Base-by-base conservation (phyloP, 371 early-diverging fungal species). In the Coemansia sp. region DNA sequence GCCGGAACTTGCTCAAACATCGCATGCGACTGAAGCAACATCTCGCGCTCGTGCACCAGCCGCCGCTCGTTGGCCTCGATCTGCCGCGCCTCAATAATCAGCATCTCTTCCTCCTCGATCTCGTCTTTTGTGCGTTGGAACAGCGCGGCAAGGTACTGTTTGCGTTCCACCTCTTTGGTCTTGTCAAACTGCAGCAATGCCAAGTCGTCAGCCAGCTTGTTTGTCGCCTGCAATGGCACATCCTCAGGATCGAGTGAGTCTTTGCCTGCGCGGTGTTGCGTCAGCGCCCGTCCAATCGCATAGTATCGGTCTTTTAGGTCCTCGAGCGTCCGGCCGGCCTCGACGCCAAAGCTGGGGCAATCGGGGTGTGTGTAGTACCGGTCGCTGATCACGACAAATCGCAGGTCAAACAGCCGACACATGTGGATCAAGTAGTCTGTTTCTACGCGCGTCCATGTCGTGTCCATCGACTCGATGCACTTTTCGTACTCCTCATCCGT, bases 241-340 rank as follows among this genome's bases (percentile, higher is more conserved):
- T 74, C 75, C 11, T 74, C 75, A 14, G 71, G 75, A 26, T 74
- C 75, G 16, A 61, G 64, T 51, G 70, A 59, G 53, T 74, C 75
- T 31, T 63, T 59, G 22, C 71, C 71, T 1, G 75, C 66, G 13
- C 65, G 85, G 69, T 54, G 78, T 74, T 69, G 69, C 57, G 86
- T 81, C 14, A 92, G 71, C 56, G 81, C 85, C 22, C 84, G 80
- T 21, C 82, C 76, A 0, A 93, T 83, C 11, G 77, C 64, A 68
- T 90, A 93, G 77, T 89, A 94, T 40, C 94, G 80, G 61, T 89
- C 92, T 74, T 91, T 91, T 52, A 95, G 53, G 61, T 95, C 95
- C 63, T 84, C 85, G 64, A 85, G 82, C 8, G 81, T 65, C 27
- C 85, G 69, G 2, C 62, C 65, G 52, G 75, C 77, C 48, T 68